These are phyloP conservation scores for Cephalotrichum gorgonifer DNA, from an alignment of 2,329 filamentous ascomycete genomes.

Conservation along the genomic window DNA sequence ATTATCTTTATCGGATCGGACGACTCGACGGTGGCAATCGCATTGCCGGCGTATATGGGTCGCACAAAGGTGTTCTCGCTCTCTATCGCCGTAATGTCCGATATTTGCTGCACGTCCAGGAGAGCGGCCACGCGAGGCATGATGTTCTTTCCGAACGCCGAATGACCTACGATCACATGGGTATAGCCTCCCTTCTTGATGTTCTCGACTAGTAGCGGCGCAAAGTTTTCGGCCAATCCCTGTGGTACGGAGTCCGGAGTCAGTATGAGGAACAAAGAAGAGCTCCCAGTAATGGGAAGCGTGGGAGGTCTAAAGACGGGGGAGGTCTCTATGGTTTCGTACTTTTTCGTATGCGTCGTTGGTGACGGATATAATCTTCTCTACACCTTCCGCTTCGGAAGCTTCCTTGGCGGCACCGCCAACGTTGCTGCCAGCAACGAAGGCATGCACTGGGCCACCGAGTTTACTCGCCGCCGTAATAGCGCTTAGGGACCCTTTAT, in stretches of 20 bases:
- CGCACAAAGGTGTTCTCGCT: constrained; percentile 90
- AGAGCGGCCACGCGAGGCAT: constrained; percentile 86
- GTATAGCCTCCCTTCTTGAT: constrained; percentile 93
- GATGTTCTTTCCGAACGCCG: constrained; percentile 92
- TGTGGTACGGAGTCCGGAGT: constrained; percentile 20
- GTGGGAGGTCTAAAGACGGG: neutral
- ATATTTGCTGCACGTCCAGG: constrained; percentile 86
- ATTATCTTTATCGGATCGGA: constrained; percentile 77
- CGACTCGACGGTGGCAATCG: constrained; percentile 91
- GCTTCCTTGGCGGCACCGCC: constrained; percentile 71
- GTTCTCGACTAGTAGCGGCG: constrained; percentile 88
- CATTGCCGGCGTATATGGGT: constrained; percentile 96
- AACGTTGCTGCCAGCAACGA: constrained; percentile 73
- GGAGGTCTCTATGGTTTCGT: constrained; percentile 7
- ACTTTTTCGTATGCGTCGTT: constrained; percentile 91
- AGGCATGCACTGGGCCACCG: constrained; percentile 75
- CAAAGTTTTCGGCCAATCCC: constrained; percentile 89
- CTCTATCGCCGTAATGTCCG: constrained; percentile 80
- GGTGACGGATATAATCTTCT: constrained; percentile 84
- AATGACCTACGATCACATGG: constrained; percentile 83
- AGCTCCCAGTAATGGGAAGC: neutral
- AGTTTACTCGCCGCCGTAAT: constrained; percentile 80
- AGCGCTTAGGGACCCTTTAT: constrained; percentile 69
- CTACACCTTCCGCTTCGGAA: constrained; percentile 79
- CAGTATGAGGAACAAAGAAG: neutral